Percentiles rank a stretch among this genome's conserved stretches.
Evolutionary conservation across 2,329 filamentous ascomycete species (phyloP).

Genomic region (Alternaria sp.): DNA sequence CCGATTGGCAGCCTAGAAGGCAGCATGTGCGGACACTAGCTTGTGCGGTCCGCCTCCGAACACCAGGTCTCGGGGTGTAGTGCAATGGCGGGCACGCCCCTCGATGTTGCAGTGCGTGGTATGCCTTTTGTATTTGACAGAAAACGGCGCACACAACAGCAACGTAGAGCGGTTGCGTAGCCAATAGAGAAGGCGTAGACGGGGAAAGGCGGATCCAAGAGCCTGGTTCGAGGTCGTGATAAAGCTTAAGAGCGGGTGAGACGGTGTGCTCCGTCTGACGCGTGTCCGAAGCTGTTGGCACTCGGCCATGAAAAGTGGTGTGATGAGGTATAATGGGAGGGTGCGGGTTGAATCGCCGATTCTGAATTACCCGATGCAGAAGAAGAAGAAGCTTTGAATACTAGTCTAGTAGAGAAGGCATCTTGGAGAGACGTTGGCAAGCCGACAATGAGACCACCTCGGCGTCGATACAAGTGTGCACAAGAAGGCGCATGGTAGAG

Average conservation of each 20-base stretch:
- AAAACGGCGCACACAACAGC: slow-evolving; percentile 50
- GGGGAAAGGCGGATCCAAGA: slow-evolving; percentile 27
- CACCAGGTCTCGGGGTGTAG: slow-evolving; percentile 28
- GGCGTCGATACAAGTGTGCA: slow-evolving; percentile 24
- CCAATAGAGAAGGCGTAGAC: slow-evolving; percentile 28
- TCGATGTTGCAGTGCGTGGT: slow-evolving; percentile 29
- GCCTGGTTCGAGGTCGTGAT: slow-evolving; percentile 37
- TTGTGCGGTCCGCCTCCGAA: slow-evolving; percentile 26
- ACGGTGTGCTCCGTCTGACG: slow-evolving; percentile 32
- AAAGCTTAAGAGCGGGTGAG: slow-evolving; percentile 19
- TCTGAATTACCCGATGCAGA: slow-evolving; percentile 1
- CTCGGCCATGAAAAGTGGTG: slow-evolving; percentile 9
- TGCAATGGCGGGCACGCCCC: slow-evolving; percentile 25
- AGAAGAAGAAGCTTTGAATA: slow-evolving; percentile 9
- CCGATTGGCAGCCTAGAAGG: slow-evolving; percentile 32
- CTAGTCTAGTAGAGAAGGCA: slow-evolving; percentile 8
- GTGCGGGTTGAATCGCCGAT: slow-evolving; percentile 6
- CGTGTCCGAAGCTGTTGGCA: slow-evolving; percentile 7
- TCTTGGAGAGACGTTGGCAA: slow-evolving; percentile 16
- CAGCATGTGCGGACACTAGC: slow-evolving; percentile 31
- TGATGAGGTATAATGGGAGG: background rate
- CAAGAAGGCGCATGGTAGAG: slow-evolving; percentile 22
- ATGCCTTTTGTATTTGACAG: slow-evolving; percentile 41
- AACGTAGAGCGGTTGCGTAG: slow-evolving; percentile 18
- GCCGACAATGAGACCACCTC: slow-evolving; percentile 21